Evolutionary conservation across 139 green algal species (phyloP), one percentile per base, ranked within the genome.

Genomic region (Trebouxia sp.): DNA sequence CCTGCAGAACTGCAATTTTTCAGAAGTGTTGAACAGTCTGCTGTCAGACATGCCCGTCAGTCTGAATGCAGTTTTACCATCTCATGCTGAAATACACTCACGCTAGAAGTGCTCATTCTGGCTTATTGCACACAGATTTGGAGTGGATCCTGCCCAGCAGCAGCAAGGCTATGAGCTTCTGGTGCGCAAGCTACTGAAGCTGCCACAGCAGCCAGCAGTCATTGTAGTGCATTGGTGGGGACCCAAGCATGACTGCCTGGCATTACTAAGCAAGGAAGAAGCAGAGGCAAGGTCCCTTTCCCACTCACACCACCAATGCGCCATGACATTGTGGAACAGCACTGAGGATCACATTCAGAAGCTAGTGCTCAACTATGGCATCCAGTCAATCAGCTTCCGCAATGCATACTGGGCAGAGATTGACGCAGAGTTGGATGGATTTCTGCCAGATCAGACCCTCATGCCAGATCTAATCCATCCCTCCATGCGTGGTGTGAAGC

Each of bases 261-360:
- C 35, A 8, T 24, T 77, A 7, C 14, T 77, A 3, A 37, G n/a
- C 3, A 26, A 56, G 5, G 7, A 38, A 51, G 43, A 77, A 38
- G 41, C 69, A 56, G 41, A 38, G 8, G 22, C n/a, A 51, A 39
- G 42, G 41, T 51, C 41, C n/a, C 62, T 35, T 41, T 32, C 42
- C 1, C 62, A 72, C 32, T 35, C 62, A n/a, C 32, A 72, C 20
- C 62, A 43, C 32, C 42, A 41, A 26, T 77, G 69, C 39, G 69
- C 69, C 6, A 51, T 56, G 69, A 77, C 69, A 15, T 41, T 77
- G 69, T 77, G 69, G 69, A 77, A 77, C 69, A 77, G 41, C 41
- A 77, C 69, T n/a, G 69, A 77, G 69, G 69, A 77, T 28, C 43
- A 51, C 8, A 77, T 77, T 6, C 69, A 77, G 24, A 53, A 35